Conservation (phyloP, 176 grass and related monocot species). For the Oryza longistaminata region DNA sequence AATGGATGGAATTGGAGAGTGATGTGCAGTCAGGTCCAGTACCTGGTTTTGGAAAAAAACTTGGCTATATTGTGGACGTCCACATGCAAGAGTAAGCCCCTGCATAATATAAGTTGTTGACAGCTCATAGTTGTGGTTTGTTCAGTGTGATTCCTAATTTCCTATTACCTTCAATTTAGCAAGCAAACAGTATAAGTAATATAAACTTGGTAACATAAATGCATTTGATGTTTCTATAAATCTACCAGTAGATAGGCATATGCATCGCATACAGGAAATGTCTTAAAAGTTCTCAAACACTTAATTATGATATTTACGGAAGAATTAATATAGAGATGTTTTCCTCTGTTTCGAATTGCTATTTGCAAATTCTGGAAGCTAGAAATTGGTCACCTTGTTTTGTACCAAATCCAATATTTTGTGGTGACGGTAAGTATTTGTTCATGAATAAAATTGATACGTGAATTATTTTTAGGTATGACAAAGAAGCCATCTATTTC, state of each 20-base stretch:
- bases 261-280: conserved; percentile 15
- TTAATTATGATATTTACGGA: background rate
- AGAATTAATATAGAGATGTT: conserved; percentile 8
- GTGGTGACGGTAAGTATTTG: background rate
- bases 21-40: conserved; percentile 73
- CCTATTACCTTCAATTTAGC: background rate
- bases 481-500: conserved; percentile 91
- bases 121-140: background rate
- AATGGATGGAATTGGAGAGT: conserved; percentile 79
- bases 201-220: background rate
- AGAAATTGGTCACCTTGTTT: conserved; percentile 21
- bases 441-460: conserved; percentile 26
- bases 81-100: conserved; percentile 82
- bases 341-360: background rate
- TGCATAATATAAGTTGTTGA: conserved; percentile 2
- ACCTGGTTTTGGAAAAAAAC: conserved; percentile 76
- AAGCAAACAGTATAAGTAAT: conserved; percentile 6
- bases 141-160: conserved; percentile 15
- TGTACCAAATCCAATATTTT: conserved; percentile 13
- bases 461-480: conserved; percentile 62
- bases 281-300: background rate
- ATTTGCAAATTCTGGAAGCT: conserved; percentile 25
- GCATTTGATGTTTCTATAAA: conserved; percentile 19
- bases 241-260: conserved; percentile 19
- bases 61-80: conserved; percentile 68